Percentiles rank a stretch among this genome's conserved stretches.
Evolutionary conservation across 257 asterid species (phyloP).

Genomic region (Buddleja alternifolia): DNA sequence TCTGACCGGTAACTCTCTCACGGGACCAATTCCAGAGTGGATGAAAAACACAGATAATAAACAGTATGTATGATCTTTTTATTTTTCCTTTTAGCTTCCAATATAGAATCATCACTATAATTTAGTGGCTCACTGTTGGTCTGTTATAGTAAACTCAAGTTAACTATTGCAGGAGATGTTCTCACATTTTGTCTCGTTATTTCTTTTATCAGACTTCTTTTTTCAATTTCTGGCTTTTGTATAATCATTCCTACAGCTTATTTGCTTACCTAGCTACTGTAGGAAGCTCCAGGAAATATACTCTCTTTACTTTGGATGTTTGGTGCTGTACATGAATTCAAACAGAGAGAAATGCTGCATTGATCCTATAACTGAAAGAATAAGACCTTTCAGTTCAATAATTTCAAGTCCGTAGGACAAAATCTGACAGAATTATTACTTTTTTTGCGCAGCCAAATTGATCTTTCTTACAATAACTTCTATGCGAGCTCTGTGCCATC

Average conservation of each 20-base stretch:
- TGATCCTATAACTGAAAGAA: neutral
- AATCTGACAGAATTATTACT: constrained; percentile 12
- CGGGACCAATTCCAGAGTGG: constrained; percentile 54
- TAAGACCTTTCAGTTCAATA: neutral
- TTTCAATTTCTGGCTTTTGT: neutral
- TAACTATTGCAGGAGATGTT: neutral
- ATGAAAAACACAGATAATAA: constrained; percentile 23
- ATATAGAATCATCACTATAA: neutral
- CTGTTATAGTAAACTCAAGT: neutral
- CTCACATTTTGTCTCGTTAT: neutral
- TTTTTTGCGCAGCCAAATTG: constrained; percentile 45
- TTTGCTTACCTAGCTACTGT: neutral
- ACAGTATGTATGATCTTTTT: constrained; percentile 35
- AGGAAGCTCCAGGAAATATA: neutral
- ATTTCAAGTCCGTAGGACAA: neutral
- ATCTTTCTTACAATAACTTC: constrained; percentile 67
- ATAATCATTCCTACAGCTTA: neutral
- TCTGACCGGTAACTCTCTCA: constrained; percentile 53
- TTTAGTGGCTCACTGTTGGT: neutral
- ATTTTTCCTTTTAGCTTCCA: neutral
- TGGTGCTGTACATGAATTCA: neutral
- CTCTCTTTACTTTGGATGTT: too few relatives aligned
- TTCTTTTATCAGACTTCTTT: neutral
- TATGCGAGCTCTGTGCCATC: constrained; percentile 38
- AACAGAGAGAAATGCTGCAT: neutral